Base-by-base conservation (phyloP, 2,329 filamentous ascomycete genomes). In the Ophiostoma populinum region DNA sequence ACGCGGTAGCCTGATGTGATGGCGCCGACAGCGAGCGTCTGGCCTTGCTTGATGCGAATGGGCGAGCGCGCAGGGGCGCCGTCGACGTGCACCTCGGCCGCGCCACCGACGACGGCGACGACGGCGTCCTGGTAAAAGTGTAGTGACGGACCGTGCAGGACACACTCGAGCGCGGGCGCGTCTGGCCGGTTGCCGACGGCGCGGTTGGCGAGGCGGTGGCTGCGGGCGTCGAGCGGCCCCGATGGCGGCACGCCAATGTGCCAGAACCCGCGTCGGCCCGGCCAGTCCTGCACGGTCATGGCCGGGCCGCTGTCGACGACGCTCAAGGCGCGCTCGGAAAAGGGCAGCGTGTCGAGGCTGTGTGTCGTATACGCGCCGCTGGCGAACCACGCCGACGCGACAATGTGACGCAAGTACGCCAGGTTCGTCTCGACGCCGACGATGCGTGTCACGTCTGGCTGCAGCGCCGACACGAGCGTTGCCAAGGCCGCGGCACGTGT, bases 181-280 rank as follows among this genome's bases (percentile, higher is more conserved):
- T 56, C 58, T 1, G 55, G 46, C 0, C 57, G 43, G 35, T 77
- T 76, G 1, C 69, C 70, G 0, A 68, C 70, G 1, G 77, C 55
- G 15, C 65, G 53, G 42, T 77, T 78, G 2, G 67, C 70, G 19
- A 73, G 56, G 17, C 62, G 61, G 30, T 67, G 64, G 2, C 66
- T 59, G n/a, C 75, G 46, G 1, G 61, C 56, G 45, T 75, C 71
- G 70, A 75, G 75, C 0, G 72, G 68, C 0, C 72, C 71, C 4
- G 62, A 59, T 21, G 70, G 65, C 4, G 65, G 64, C 32, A 76
- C 66, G 6, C 70, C 72, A 7, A 31, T 9, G 45, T 63, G 62
- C 1, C 69, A 69, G 3, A 71, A 56, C 0, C 56, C 58, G 3
- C 64, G 61, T n/a, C 72, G 54, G 0, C 63, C 70, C 1, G 68